Percentiles rank a stretch among this genome's conserved stretches.
Evolutionary conservation across 805 yeast species (phyloP).

Genomic region (Zygotorulaspora danielsina): DNA sequence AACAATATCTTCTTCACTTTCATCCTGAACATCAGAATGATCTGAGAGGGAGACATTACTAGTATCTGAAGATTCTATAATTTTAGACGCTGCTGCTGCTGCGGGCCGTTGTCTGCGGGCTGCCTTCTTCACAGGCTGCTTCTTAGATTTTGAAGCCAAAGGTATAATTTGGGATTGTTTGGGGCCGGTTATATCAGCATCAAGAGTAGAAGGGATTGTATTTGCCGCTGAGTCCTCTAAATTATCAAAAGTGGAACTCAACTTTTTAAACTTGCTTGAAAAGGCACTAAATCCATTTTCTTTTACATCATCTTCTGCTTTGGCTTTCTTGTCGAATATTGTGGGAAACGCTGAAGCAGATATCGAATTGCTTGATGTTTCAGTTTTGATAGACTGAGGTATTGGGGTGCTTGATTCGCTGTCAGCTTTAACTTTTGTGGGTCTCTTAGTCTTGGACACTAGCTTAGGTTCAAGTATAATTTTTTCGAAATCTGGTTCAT

Average conservation of each 20-base stretch:
- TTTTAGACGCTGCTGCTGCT: too few species aligned
- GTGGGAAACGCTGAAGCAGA: constrained; percentile 13
- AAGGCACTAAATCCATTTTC: constrained; percentile 25
- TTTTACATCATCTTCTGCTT: constrained; percentile 15
- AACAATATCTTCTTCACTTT: constrained; percentile 21
- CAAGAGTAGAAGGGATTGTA: too few species aligned
- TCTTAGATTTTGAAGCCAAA: too few species aligned
- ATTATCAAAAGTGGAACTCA: constrained; percentile 30
- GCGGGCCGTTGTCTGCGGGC: too few species aligned
- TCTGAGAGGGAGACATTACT: too few species aligned
- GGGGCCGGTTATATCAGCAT: too few species aligned
- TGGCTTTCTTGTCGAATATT: constrained; percentile 18
- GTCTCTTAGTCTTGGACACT: constrained; percentile 23
- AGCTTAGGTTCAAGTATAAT: constrained; percentile 28
- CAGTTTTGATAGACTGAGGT: constrained; percentile 8
- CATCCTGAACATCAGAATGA: too few species aligned
- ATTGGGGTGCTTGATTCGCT: constrained; percentile 10
- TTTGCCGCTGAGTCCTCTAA: constrained; percentile 6
- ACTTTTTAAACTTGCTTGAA: constrained; percentile 32
- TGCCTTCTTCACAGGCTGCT: too few species aligned
- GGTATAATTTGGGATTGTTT: too few species aligned
- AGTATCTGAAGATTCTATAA: constrained; percentile 19
- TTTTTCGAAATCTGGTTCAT: constrained; percentile 29
- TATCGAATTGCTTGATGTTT: constrained; percentile 1
- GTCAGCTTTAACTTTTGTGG: constrained; percentile 27